Base-by-base conservation (phyloP, 768 basidiomycete species). In the Leccinum boreale region DNA sequence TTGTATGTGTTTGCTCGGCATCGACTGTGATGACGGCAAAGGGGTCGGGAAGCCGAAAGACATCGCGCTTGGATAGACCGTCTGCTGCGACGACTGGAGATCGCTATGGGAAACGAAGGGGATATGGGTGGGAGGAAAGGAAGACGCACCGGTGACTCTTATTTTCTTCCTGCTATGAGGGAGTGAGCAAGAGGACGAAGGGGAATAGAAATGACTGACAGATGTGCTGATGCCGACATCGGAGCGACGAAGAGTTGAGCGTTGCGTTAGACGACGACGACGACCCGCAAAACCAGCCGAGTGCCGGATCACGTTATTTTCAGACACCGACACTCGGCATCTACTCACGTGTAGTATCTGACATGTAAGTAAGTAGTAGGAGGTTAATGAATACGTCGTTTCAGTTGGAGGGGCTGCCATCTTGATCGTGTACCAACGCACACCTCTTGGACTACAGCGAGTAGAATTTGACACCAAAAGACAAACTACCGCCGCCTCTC, bases 1-100 rank as follows among this genome's bases (percentile, higher is more conserved):
- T 98, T 1, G 96, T 96, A 64, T 93, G 90, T 0, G 95, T 98
- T 74, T 98, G 95, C 73, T 97, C 94, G 4, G 94, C 93, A 65
- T 99, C 97, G 45, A 98, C 94, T 21, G 96, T 98, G 73, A 99
- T 90, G 67, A 99, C 94, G 5, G 97, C 96, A 71, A 98, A 98
- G 5, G 97, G 96, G 74, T 98, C 95, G 3, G 96, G 97, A 6
- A 98, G 86, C 53, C 95, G 86, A 71, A 97, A 94, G 54, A 96
- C 93, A 78, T 97, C 94, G 57, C 94, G 90, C 78, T 96, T 97
- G 49, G 89, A 89, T 19, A 97, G 77, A 14, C 90, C 90, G 76
- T 97, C 94, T 48, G 94, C 97, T 56, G 97, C 96, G 61, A 99
- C 94, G 61, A 95, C 94, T 97, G 65, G 19, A 57, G 36, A 53